Conservation (phyloP, 225 moss, liverwort and hornwort species). For the Neckera pumila region DNA sequence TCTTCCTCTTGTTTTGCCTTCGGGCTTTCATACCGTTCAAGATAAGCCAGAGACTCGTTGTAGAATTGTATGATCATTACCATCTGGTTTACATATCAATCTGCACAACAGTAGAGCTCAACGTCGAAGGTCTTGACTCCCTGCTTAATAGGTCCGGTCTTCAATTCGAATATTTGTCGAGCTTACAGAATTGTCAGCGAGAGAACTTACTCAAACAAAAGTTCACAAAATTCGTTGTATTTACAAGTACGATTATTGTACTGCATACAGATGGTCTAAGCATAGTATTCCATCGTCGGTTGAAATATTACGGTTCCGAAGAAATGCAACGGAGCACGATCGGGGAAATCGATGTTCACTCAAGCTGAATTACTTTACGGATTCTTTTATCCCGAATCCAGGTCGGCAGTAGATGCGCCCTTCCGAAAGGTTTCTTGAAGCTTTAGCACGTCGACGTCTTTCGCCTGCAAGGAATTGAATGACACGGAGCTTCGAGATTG, state of each 20-base stretch:
- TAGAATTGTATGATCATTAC: background rate
- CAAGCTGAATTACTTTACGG: background rate
- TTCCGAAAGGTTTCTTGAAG: conserved; percentile 1
- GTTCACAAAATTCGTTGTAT: background rate
- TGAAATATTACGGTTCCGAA: background rate
- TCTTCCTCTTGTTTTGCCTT: background rate
- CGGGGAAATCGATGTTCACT: background rate
- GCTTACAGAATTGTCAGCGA: background rate
- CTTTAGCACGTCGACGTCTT: conserved; percentile 4
- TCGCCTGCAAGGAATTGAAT: background rate
- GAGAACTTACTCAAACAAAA: background rate
- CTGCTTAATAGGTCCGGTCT: background rate
- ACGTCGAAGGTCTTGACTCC: background rate
- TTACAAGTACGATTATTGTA: background rate
- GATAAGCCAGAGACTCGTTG: background rate
- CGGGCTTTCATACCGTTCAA: background rate
- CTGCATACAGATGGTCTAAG: background rate
- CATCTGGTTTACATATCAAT: background rate
- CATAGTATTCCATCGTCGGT: background rate
- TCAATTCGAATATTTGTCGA: background rate
- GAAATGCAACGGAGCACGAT: background rate
- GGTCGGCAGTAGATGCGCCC: conserved; percentile 1
- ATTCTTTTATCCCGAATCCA: background rate
- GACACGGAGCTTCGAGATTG: background rate
- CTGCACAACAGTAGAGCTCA: background rate